Percentiles rank a stretch among this genome's conserved stretches.
Evolutionary conservation across 1,139 yeast genomes (phyloP).

Genomic region (Protomyces inouyei): DNA sequence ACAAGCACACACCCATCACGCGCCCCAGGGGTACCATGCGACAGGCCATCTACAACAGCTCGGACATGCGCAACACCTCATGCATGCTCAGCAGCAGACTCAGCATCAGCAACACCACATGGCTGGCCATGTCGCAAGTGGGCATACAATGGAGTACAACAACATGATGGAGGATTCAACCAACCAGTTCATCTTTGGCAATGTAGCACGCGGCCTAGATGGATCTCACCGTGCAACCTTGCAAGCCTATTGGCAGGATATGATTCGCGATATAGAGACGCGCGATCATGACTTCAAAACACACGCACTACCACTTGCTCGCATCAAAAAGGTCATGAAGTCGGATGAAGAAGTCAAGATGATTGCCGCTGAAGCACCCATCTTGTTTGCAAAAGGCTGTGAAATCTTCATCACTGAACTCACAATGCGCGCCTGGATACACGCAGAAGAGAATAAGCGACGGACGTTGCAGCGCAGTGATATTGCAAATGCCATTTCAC

Average conservation of each 20-base stretch:
- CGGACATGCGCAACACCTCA: background rate
- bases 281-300: conserved; percentile 88
- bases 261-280: conserved; percentile 82
- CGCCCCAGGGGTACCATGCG: background rate
- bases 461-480: conserved; percentile 90
- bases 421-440: conserved; percentile 98
- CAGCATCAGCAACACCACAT: background rate
- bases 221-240: conserved; percentile 80
- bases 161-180: background rate
- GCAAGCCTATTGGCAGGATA: conserved; percentile 97
- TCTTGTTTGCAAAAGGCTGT: conserved; percentile 93
- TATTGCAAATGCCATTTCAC: conserved; percentile 90
- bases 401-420: conserved; percentile 93
- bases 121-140: background rate
- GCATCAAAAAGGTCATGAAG: conserved; percentile 91
- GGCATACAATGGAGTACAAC: background rate
- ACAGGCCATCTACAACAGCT: background rate
- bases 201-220: conserved; percentile 86
- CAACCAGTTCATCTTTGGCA: conserved; percentile 49
- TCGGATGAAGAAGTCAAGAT: conserved; percentile 95
- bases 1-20: background rate
- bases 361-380: conserved; percentile 98
- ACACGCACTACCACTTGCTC: conserved; percentile 88
- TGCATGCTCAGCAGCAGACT: background rate
- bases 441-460: conserved; percentile 92